Evolutionary conservation across 441 rosid species (phyloP).

Genomic region (Gossypium davidsonii): DNA sequence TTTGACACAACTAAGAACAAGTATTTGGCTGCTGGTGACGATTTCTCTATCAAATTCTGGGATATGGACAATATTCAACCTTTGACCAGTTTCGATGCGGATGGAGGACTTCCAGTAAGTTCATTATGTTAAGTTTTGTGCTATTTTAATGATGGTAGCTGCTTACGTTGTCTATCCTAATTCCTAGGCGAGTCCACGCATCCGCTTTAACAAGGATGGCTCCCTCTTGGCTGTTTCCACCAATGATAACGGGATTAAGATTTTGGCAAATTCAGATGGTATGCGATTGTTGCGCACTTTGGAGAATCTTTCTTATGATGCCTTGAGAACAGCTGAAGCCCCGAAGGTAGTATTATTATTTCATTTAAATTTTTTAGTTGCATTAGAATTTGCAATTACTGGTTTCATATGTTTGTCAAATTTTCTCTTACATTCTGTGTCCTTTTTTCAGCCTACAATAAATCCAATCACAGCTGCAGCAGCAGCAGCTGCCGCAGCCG

Average conservation of each 20-base stretch:
- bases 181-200: slow-evolving; percentile 76
- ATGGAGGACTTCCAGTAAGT: slow-evolving; percentile 62
- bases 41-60: slow-evolving; percentile 73
- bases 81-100: slow-evolving; percentile 60
- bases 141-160: slow-evolving; percentile 8
- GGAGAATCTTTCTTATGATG: slow-evolving; percentile 66
- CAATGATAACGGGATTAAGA: slow-evolving; percentile 80
- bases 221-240: slow-evolving; percentile 91
- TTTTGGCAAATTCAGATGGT: slow-evolving; percentile 86
- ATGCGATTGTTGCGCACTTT: slow-evolving; percentile 55
- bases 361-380: background rate
- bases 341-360: slow-evolving; percentile 47
- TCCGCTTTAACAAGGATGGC: slow-evolving; percentile 95
- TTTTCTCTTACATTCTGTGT: slow-evolving; percentile 12
- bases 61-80: slow-evolving; percentile 71
- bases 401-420: background rate
- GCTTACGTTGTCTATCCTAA: slow-evolving; percentile 20
- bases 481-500: slow-evolving; percentile 39
- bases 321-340: slow-evolving; percentile 55
- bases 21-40: slow-evolving; percentile 76
- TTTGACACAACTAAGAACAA: slow-evolving; percentile 74
- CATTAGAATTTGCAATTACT: background rate
- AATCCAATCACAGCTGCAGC: slow-evolving; percentile 57
- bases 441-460: slow-evolving; percentile 63
- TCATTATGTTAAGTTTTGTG: slow-evolving; percentile 9